Conservation (phyloP, 441 rosid species). For the Brassica hybrid region DNA sequence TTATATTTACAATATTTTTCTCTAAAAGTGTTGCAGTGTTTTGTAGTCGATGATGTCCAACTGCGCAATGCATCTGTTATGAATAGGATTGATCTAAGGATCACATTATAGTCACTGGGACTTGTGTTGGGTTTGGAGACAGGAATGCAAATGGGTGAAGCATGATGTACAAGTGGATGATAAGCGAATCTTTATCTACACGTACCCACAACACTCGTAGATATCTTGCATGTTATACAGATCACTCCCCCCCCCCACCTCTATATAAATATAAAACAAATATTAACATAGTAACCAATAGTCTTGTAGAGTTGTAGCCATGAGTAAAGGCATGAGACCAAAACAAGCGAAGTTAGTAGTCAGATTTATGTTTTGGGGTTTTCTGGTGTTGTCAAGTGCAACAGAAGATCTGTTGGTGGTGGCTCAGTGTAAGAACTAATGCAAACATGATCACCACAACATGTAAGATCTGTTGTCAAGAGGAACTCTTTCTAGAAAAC, state of each 20-base stretch:
- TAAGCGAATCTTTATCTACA: not conserved
- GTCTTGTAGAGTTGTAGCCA: not conserved
- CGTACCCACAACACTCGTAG: conserved; percentile 8
- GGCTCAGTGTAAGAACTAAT: conserved; percentile 12
- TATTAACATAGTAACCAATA: not conserved
- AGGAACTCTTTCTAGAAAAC: conserved; percentile 7
- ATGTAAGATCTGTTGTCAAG: not conserved
- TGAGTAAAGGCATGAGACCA: conserved; percentile 9
- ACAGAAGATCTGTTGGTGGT: conserved; percentile 14
- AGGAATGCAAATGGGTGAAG: not conserved
- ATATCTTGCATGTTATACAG: conserved; percentile 21
- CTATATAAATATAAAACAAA: conserved; percentile 1
- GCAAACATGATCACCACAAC: conserved; percentile 21
- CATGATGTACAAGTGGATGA: conserved; percentile 31
- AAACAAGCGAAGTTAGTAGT: not conserved
- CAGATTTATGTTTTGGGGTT: conserved; percentile 6
- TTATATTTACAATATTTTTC: not conserved
- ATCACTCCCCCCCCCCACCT: not conserved
- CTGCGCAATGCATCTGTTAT: not conserved
- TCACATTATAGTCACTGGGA: not conserved
- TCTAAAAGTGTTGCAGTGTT: not conserved
- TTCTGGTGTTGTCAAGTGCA: conserved; percentile 26
- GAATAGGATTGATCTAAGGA: not conserved
- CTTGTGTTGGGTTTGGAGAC: conserved; percentile 11
- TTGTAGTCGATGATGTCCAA: not conserved